Evolutionary conservation across 2,329 filamentous ascomycete genomes (phyloP).

Genomic region (Mycosphaerella sp.): DNA sequence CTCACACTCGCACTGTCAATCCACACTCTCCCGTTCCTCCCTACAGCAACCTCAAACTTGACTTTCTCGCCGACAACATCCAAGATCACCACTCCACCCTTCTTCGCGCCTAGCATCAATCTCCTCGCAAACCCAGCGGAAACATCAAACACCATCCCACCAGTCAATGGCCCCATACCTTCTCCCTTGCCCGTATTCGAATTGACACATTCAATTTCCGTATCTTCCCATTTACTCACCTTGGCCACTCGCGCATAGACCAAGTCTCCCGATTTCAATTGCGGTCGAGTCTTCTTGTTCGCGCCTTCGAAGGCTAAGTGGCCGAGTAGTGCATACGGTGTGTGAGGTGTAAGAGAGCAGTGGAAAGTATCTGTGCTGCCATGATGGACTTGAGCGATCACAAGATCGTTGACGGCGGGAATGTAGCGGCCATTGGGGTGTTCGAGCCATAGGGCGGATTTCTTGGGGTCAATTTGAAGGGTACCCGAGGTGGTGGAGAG

Average conservation of each 20-base stretch:
- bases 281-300: slow-evolving; percentile 82
- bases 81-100: slow-evolving; percentile 62
- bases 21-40: slow-evolving; percentile 88
- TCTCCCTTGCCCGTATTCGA: slow-evolving; percentile 80
- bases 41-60: slow-evolving; percentile 88
- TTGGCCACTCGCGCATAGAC: slow-evolving; percentile 82
- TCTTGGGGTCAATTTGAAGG: slow-evolving; percentile 60
- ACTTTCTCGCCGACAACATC: slow-evolving; percentile 76
- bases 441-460: slow-evolving; percentile 74
- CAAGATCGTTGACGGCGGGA: slow-evolving; percentile 72
- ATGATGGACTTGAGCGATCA: slow-evolving; percentile 79
- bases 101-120: slow-evolving; percentile 56
- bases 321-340: slow-evolving; percentile 62
- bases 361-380: slow-evolving; percentile 71
- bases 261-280: slow-evolving; percentile 65
- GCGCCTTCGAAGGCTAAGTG: slow-evolving; percentile 91
- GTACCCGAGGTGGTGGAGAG: slow-evolving; percentile 61
- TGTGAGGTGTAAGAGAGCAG: slow-evolving; percentile 63
- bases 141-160: slow-evolving; percentile 79
- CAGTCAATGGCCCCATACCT: slow-evolving; percentile 73
- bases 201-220: slow-evolving; percentile 86
- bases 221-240: slow-evolving; percentile 75
- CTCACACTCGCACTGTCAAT: slow-evolving; percentile 70
- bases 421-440: slow-evolving; percentile 65
- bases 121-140: slow-evolving; percentile 76